A percentile compares a stretch with the other conserved stretches of the same genome.
phyloP scores from a whole-genome alignment of 805 yeast genomes.

The Ogataea saltuana region DNA sequence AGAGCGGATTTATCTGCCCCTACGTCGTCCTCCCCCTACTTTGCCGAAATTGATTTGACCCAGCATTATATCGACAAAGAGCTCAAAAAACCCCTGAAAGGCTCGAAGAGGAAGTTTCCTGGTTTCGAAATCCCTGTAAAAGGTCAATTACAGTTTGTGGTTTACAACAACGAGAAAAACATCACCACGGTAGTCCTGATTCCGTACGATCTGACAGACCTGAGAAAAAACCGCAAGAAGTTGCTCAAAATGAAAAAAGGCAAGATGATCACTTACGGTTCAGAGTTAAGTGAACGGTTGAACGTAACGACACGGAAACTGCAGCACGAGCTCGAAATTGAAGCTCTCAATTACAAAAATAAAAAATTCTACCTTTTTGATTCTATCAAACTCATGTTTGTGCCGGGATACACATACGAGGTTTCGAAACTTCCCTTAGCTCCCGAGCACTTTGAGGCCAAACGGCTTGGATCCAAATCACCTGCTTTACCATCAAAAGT shows the following conservation, averaged over 20 bases:
- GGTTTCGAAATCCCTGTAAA: conserved; percentile 29
- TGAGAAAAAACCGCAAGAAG: conserved; percentile 30
- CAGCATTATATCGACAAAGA: conserved; percentile 27
- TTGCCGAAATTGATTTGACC: conserved; percentile 34
- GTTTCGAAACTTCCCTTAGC: conserved; percentile 25
- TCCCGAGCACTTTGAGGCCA: conserved; percentile 12
- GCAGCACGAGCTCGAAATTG: conserved; percentile 30
- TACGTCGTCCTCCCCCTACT: conserved; percentile 37
- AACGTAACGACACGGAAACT: conserved; percentile 20
- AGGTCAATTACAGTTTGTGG: conserved; percentile 34
- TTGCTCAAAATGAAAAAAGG: conserved; percentile 29
- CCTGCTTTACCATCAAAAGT: conserved; percentile 20
- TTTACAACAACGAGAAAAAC: conserved; percentile 34
- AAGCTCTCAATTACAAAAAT: conserved; percentile 30
- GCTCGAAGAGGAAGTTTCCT: conserved; percentile 29
- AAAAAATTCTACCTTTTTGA: conserved; percentile 32
- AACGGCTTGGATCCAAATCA: conserved; percentile 25
- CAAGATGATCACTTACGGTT: conserved; percentile 23
- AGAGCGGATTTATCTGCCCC: conserved; percentile 12
- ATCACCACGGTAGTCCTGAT: conserved; percentile 28
- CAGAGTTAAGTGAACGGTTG: conserved; percentile 14
- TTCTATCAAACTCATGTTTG: conserved; percentile 34
- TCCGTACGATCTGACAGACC: conserved; percentile 28
- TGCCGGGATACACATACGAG: conserved; percentile 21
- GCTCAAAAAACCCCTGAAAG: conserved; percentile 5